Conservation (phyloP, 2,329 filamentous ascomycete species). For the Penicillium sp. region DNA sequence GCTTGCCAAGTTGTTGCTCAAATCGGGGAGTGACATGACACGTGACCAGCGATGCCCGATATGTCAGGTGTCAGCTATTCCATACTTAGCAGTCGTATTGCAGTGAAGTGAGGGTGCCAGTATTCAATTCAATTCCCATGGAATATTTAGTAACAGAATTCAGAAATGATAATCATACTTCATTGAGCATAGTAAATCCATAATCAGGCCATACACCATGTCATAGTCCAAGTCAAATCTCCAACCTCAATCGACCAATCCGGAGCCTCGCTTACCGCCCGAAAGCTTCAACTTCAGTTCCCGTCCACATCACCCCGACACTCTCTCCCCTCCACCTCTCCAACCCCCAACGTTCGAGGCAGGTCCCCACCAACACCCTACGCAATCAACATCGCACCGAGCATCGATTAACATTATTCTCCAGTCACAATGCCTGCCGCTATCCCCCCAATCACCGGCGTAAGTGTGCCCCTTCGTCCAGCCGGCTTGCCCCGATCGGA, state of each 20-base stretch:
- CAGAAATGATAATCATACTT: background rate
- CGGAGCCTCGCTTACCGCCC: conserved; percentile 41
- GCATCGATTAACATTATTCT: conserved; percentile 17
- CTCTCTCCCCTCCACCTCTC: conserved; percentile 21
- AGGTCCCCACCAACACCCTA: conserved; percentile 23
- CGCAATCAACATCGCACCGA: conserved; percentile 1
- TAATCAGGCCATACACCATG: background rate
- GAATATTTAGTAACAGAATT: background rate
- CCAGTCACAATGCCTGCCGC: conserved; percentile 41
- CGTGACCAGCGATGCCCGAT: conserved; percentile 24
- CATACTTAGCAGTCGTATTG: background rate
- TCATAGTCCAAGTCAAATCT: background rate
- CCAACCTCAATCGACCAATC: conserved; percentile 27
- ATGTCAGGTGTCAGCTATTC: background rate
- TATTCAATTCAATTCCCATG: background rate
- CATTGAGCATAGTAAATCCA: background rate
- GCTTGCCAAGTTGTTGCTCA: conserved; percentile 11
- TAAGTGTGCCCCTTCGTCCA: conserved; percentile 34
- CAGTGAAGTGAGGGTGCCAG: background rate
- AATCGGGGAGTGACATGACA: conserved; percentile 12
- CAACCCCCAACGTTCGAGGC: conserved; percentile 24
- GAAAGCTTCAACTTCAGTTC: conserved; percentile 40
- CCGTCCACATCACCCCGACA: conserved; percentile 21
- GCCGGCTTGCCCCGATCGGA: conserved; percentile 20
- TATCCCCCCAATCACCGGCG: conserved; percentile 49